Conservation (phyloP, 371 early-diverging fungal genomes). For the Actinomortierella wolfii region DNA sequence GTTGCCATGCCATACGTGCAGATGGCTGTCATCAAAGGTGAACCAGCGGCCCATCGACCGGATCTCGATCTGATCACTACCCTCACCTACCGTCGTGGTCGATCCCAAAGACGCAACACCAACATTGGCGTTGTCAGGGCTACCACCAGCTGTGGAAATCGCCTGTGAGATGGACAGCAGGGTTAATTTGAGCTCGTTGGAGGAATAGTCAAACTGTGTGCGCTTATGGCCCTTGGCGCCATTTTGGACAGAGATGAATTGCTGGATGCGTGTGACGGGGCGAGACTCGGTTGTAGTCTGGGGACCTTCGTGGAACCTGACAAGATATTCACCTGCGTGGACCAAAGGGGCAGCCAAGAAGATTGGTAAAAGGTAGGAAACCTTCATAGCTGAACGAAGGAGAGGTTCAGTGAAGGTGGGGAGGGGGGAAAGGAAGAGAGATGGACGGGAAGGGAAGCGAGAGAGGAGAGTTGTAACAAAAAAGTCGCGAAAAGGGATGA, state of each 20-base stretch:
- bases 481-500: no score
- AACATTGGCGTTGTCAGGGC: neutral
- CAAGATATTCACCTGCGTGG: conserved; percentile 38
- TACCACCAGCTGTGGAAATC: neutral
- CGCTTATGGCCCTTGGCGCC: conserved; percentile 1
- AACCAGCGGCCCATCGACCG: conserved; percentile 43
- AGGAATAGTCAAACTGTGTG: conserved; percentile 21
- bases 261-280: conserved; percentile 13
- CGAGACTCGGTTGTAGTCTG: neutral
- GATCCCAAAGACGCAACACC: no score
- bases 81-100: neutral
- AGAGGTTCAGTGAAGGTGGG: no score
- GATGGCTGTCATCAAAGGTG: conserved; percentile 33
- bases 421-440: no score
- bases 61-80: conserved; percentile 10
- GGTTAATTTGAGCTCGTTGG: conserved; percentile 30
- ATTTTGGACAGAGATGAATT: neutral
- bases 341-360: conserved; percentile 29
- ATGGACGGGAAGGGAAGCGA: neutral
- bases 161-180: conserved; percentile 27
- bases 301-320: conserved; percentile 33
- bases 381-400: conserved; percentile 23
- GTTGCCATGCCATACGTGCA: conserved; percentile 45
- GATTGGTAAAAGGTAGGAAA: conserved; percentile 22
- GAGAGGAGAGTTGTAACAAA: no score